These are phyloP conservation scores for Podochytrium sp. DNA, from an alignment of 192 early-diverging fungal genomes.

Conservation along the genomic window DNA sequence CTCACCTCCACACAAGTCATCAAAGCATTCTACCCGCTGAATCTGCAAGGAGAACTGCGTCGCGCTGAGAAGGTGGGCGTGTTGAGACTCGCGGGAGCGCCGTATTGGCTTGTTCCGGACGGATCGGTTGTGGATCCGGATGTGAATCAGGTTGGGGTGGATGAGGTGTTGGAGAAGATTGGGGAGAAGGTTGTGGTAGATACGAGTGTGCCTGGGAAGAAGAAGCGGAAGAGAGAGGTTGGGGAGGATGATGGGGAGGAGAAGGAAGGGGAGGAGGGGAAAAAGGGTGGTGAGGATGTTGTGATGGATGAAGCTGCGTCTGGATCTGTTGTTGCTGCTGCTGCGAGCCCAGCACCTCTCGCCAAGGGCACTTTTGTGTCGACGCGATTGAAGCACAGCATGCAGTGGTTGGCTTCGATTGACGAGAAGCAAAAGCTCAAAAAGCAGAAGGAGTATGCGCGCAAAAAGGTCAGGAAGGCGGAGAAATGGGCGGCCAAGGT, in stretches of 20 bases:
- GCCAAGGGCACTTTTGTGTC: background rate
- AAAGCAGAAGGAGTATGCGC: background rate
- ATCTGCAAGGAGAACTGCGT: background rate
- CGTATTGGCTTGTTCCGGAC: conserved; percentile 19
- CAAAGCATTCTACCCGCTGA: conserved; percentile 9
- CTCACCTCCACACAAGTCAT: conserved; percentile 22
- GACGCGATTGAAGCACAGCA: background rate
- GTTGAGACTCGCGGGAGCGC: background rate
- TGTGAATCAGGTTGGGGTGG: conserved; percentile 12
- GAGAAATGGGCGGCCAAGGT: background rate
- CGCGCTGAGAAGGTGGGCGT: background rate
- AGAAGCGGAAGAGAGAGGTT: background rate
- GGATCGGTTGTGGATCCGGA: background rate
- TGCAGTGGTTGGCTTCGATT: background rate
- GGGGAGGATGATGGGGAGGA: background rate
- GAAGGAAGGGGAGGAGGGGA: background rate
- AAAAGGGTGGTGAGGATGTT: background rate
- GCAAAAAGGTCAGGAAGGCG: background rate
- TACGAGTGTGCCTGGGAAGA: conserved; percentile 31
- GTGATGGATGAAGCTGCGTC: background rate
- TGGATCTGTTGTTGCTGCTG: background rate
- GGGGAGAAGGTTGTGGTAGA: conserved; percentile 2
- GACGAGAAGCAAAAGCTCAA: background rate
- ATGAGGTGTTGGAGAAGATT: background rate
- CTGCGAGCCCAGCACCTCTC: background rate